phyloP scores from a whole-genome alignment of 495 filamentous ascomycete genomes.

The Penicillium soppii region DNA sequence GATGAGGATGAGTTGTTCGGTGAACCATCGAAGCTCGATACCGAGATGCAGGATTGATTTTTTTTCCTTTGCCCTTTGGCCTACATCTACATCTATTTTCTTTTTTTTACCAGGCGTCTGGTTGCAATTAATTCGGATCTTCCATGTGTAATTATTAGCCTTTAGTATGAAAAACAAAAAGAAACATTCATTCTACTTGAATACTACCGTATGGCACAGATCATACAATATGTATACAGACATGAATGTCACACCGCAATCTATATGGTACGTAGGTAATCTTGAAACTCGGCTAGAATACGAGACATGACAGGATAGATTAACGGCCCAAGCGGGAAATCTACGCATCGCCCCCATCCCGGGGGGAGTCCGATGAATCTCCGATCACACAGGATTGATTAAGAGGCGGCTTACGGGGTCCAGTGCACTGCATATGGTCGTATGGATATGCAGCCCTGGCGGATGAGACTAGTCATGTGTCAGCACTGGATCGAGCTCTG shows the following conservation, averaged over 20 bases:
- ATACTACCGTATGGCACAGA: background rate
- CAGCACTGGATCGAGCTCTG: slow-evolving; percentile 6
- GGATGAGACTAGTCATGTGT: background rate
- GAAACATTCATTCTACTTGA: background rate
- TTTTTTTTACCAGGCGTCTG: background rate
- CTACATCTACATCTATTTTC: background rate
- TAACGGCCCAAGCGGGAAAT: background rate
- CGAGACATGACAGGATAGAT: background rate
- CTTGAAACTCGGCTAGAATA: too few relatives aligned
- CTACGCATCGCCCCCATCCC: background rate
- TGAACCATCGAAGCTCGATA: slow-evolving; percentile 19
- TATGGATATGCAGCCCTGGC: background rate
- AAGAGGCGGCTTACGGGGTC: too few relatives aligned
- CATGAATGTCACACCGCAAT: too few relatives aligned
- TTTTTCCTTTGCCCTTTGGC: background rate
- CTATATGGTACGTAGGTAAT: too few relatives aligned
- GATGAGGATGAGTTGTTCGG: slow-evolving; percentile 28
- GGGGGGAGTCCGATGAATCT: background rate
- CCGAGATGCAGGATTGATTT: slow-evolving; percentile 30
- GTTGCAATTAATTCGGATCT: slow-evolving; percentile 6
- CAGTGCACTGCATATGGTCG: background rate
- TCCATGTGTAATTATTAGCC: slow-evolving; percentile 9
- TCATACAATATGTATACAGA: too few relatives aligned
- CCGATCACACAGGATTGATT: background rate
- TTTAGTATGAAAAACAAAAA: background rate